Conservation (phyloP, 257 asterid genomes). For the Jasminum sambac region DNA sequence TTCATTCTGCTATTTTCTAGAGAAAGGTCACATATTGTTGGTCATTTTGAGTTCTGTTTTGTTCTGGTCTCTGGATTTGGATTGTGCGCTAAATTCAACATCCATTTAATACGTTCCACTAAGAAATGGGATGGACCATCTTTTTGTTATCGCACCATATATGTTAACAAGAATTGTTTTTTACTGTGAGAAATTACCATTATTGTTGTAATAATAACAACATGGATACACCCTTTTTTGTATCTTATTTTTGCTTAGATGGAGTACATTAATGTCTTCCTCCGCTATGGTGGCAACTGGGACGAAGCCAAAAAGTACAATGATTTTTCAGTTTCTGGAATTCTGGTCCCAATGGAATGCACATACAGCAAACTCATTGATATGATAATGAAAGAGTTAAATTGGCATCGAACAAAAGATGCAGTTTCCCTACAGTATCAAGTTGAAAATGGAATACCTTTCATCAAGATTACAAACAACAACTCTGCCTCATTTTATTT, state of each 20-base stretch:
- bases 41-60: neutral
- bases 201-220: neutral
- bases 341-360: constrained; percentile 1
- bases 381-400: neutral
- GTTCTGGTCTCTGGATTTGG: neutral
- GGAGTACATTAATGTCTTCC: neutral
- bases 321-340: neutral
- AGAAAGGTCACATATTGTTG: neutral
- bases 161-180: too few relatives aligned
- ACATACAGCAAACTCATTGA: neutral
- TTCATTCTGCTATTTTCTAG: too few relatives aligned
- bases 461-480: neutral
- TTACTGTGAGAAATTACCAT: neutral
- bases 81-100: neutral
- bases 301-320: neutral
- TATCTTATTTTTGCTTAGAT: neutral
- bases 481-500: neutral
- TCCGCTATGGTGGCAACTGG: neutral
- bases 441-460: neutral
- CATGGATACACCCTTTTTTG: neutral
- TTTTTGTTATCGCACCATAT: neutral
- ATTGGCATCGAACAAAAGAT: neutral
- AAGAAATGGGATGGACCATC: too few relatives aligned
- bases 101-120: neutral
- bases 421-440: neutral